A percentile compares a stretch with the other conserved stretches of the same genome.
phyloP scores from a whole-genome alignment of 2,329 filamentous ascomycete genomes.

The Penicillium carneum region DNA sequence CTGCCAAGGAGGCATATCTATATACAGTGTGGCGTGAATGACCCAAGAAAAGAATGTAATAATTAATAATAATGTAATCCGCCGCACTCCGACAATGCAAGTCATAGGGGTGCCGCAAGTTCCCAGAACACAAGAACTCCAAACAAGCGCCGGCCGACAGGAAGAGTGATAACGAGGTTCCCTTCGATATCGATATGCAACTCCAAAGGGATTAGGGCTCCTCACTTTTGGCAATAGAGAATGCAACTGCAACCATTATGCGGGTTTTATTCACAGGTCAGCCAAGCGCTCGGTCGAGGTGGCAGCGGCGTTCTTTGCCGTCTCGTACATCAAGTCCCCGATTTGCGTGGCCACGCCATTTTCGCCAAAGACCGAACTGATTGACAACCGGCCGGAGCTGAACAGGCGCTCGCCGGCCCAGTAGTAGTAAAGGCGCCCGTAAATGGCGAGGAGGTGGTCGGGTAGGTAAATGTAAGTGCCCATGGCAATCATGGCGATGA shows the following conservation, averaged over 20 bases:
- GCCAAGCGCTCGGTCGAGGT: conserved; percentile 42
- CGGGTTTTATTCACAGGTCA: conserved; percentile 40
- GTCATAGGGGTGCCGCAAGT: conserved; percentile 14
- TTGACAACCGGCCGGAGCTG: conserved; percentile 43
- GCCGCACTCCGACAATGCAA: conserved; percentile 24
- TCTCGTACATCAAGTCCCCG: conserved; percentile 58
- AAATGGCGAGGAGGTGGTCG: conserved; percentile 83
- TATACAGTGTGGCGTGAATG: conserved; percentile 6
- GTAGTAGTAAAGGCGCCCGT: conserved; percentile 91
- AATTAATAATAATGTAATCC: conserved; percentile 20
- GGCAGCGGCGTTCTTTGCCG: conserved; percentile 55
- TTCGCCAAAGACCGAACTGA: conserved; percentile 46
- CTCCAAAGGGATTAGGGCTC: background rate
- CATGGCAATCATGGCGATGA: conserved; percentile 83
- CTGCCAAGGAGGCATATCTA: conserved; percentile 9
- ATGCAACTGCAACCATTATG: conserved; percentile 16
- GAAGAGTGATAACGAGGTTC: conserved; percentile 23
- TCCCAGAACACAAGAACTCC: conserved; percentile 36
- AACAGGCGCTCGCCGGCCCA: conserved; percentile 74
- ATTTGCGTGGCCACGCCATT: conserved; percentile 35
- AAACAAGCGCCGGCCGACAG: conserved; percentile 36
- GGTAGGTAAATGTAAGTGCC: conserved; percentile 92
- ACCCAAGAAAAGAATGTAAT: conserved; percentile 10
- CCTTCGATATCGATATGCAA: conserved; percentile 9
- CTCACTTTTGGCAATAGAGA: conserved; percentile 4